Base-by-base conservation (phyloP, 495 filamentous ascomycete species). In the Chlorociboria aeruginascens region DNA sequence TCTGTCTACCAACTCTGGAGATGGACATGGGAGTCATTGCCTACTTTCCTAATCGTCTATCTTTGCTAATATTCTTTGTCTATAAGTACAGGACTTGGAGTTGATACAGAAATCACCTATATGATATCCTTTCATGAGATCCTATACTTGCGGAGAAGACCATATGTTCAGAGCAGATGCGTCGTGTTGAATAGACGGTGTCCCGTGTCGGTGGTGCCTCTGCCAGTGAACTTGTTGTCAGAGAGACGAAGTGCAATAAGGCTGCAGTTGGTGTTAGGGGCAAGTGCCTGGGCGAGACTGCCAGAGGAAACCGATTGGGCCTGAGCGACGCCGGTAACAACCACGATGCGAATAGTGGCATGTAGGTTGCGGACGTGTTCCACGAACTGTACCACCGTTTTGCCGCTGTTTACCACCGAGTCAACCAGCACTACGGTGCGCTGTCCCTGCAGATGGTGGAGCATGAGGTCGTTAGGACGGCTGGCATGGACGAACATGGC, bases 181-280 rank as follows among this genome's bases (percentile, higher is more conserved):
- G 67, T 70, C 4, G 75, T 76, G 58, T 78, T 79, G 59, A 78
- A 81, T n/a, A 81, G 55, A 16, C 76, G 66, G 49, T 78, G 71
- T 0, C 77, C 75, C 3, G 77, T 82, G 47, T 81, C 78, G 6
- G 72, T 81, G 6, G 33, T 56, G 1, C 74, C 69, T 12, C 45
- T 67, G 1, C 78, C 77, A 1, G 52, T 71, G 49, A 67, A 82
- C 53, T 70, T 72, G 45, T 77, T 81, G 0, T 70, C 57, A 0
- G 79, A 82, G 0, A 72, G 14, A 2, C 77, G 67, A 41, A 82
- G 63, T 3, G 74, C 64, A 32, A 81, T 62, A 46, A 83, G 34
- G 30, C 25, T 25, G n/a, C n/a, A n/a, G n/a, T n/a, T n/a, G n/a
- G n/a, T n/a, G n/a, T n/a, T n/a, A n/a, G n/a, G n/a, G n/a, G n/a